Evolutionary conservation across 1,139 yeast genomes (phyloP), one percentile per base, ranked within the genome.

Genomic region (Suhomyces bolitotheri): DNA sequence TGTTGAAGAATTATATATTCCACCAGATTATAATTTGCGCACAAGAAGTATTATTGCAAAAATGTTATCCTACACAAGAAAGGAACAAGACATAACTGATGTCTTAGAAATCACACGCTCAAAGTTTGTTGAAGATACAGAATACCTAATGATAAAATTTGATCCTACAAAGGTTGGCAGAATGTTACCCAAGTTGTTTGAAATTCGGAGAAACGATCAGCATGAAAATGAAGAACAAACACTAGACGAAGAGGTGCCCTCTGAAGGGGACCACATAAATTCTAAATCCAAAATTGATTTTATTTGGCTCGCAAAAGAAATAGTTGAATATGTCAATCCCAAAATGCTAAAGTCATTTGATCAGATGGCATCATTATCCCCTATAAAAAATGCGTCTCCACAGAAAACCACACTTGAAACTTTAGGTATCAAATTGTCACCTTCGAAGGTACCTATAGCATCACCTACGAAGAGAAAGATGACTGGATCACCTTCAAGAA

Each of bases 341-440:
- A 26, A 22, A 14, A 13, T 41, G 11, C 34, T 45, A 4, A 28
- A 37, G 11, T 27, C 30, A 12, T 42, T 38, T 16, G 46, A 42
- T 7, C 14, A 30, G 27, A 16, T 15, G 10, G 20, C 25, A 33
- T 17, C 39, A 32, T 16, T 34, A 9, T 25, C 37, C 2, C 31
- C 37, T 1, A 22, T 17, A 2, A 29, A 29, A 27, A 11, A 24
- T 7, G 9, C 10, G 13, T 5, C 7, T 25, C 11, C 25, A 2
- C 52, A 48, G 29, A 44, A 35, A 21, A 37, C 47, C 7, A 45
- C 46, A 11, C 36, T 48, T 17, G 41, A 40, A n/a, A 32, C 32
- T 16, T 22, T 43, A 21, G 38, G 38, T 4, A 25, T 31, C 20
- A 21, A n/a, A n/a, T 30, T 36, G 11, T 33, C 40, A 9, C 33